phyloP scores from a whole-genome alignment of 202 grass and related monocot species.

The Elaeis oleifera region DNA sequence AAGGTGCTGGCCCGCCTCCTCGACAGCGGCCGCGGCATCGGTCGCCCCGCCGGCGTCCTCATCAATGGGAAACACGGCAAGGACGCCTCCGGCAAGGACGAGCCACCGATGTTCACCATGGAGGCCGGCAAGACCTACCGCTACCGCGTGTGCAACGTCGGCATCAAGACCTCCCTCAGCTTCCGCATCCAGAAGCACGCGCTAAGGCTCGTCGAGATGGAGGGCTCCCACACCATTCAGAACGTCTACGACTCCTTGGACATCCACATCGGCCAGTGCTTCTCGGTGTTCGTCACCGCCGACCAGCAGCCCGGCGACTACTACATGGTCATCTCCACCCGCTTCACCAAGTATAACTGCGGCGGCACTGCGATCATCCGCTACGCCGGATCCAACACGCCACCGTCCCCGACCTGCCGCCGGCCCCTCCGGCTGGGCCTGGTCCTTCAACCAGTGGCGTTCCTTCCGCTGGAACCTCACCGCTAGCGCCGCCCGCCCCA shows the following conservation, averaged over 20 bases:
- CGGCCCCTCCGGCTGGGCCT: constrained; percentile 57
- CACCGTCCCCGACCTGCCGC: constrained; percentile 49
- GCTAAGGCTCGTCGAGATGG: constrained; percentile 66
- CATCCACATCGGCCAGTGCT: constrained; percentile 77
- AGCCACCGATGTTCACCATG: constrained; percentile 54
- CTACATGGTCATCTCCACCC: constrained; percentile 54
- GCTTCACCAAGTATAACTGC: constrained; percentile 60
- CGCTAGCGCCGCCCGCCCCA: constrained; percentile 82
- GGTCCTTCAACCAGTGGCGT: constrained; percentile 90
- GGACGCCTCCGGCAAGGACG: constrained; percentile 27
- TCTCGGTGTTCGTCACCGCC: constrained; percentile 58
- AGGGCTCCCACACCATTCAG: constrained; percentile 88
- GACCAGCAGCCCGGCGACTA: constrained; percentile 70
- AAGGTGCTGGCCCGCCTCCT: constrained; percentile 41
- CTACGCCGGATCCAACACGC: constrained; percentile 56
- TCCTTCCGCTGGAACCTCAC: constrained; percentile 95
- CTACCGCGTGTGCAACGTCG: constrained; percentile 74
- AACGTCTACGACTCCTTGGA: constrained; percentile 65
- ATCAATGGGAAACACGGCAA: constrained; percentile 78
- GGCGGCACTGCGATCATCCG: constrained; percentile 39
- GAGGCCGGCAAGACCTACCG: constrained; percentile 77
- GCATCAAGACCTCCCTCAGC: constrained; percentile 65
- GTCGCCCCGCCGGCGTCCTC: constrained; percentile 50
- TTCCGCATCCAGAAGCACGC: constrained; percentile 57
- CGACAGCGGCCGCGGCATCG: constrained; percentile 46